phyloP scores from a whole-genome alignment of 305 asterid genomes.

The Coffea humblotiana region DNA sequence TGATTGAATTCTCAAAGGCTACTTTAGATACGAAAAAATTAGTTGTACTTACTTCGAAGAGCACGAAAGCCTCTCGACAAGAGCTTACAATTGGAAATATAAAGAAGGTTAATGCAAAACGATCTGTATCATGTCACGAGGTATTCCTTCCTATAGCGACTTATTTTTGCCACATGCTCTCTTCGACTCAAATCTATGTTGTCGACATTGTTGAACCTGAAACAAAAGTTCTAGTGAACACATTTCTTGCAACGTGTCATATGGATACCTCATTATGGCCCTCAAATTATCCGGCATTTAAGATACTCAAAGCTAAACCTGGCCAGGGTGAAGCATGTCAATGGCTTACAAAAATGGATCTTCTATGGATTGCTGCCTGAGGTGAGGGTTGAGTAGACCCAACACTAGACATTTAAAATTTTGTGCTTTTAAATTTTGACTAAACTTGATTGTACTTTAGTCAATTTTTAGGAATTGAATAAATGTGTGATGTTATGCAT shows the following conservation, averaged over 20 bases:
- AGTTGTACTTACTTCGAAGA: conserved; percentile 7
- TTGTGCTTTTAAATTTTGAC: too few species aligned
- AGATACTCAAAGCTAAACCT: too few species aligned
- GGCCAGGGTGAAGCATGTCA: too few species aligned
- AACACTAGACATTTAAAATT: too few species aligned
- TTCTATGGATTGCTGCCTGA: too few species aligned
- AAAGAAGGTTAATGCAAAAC: not conserved
- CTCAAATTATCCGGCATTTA: too few species aligned
- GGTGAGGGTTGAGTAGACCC: too few species aligned
- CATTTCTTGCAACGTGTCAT: conserved; percentile 25
- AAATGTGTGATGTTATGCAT: too few species aligned
- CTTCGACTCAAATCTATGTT: conserved; percentile 8
- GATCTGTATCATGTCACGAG: conserved; percentile 33
- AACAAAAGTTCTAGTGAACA: conserved; percentile 9
- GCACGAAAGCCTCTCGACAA: not conserved
- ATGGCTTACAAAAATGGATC: too few species aligned
- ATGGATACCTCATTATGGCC: conserved; percentile 36
- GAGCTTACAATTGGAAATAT: conserved; percentile 8
- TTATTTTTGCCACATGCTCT: conserved; percentile 29
- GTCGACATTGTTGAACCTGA: conserved; percentile 24
- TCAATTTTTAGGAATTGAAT: too few species aligned
- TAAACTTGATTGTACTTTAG: too few species aligned
- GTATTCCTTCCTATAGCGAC: conserved; percentile 24
- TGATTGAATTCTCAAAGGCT: conserved; percentile 9
- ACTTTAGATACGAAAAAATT: not conserved